Conservation (phyloP, 495 filamentous ascomycete species). For the Neurospora terricola region DNA sequence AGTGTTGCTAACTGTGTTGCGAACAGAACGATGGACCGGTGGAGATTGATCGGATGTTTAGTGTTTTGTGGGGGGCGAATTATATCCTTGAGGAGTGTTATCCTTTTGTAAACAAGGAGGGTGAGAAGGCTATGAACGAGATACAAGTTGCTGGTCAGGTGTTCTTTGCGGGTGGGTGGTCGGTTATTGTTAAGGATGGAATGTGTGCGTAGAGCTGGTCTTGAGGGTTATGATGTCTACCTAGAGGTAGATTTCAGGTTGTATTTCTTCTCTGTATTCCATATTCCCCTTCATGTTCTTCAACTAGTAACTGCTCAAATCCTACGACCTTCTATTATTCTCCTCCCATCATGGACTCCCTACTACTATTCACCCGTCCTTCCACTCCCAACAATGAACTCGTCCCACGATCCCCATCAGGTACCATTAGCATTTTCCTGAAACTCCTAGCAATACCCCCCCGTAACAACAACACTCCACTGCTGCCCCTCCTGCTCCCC, state of each 20-base stretch:
- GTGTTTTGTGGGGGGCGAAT: neutral
- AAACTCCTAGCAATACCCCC: neutral
- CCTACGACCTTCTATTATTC: neutral
- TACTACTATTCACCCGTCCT: neutral
- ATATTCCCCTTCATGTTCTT: neutral
- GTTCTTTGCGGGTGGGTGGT: neutral
- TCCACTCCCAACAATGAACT: too few species aligned
- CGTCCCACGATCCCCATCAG: too few species aligned
- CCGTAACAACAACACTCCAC: neutral
- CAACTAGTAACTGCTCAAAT: too few species aligned
- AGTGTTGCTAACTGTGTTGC: neutral
- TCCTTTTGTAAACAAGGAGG: neutral
- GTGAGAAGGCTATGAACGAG: neutral
- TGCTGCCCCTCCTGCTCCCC: neutral
- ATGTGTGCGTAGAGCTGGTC: neutral
- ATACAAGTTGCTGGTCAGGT: neutral
- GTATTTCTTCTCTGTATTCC: neutral
- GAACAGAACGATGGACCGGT: neutral
- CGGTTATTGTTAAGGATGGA: neutral
- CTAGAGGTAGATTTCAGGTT: too few species aligned
- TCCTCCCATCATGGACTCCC: too few species aligned
- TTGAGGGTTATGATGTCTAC: too few species aligned
- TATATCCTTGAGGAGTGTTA: neutral
- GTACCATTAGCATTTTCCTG: too few species aligned
- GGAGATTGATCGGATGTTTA: neutral